phyloP scores from a whole-genome alignment of 768 basidiomycete species.

The Fomitopsis serialis region DNA sequence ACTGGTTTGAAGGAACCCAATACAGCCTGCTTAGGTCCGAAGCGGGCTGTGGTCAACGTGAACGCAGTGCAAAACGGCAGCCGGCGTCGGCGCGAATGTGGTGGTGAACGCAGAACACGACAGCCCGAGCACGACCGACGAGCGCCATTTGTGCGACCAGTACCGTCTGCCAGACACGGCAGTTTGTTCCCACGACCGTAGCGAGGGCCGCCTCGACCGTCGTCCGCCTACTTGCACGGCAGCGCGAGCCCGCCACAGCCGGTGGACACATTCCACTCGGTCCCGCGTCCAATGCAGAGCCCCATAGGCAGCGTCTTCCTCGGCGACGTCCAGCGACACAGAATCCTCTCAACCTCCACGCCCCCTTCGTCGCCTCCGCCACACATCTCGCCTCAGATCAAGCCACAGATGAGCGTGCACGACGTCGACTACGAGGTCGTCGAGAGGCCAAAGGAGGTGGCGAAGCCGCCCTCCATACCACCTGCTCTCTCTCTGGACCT shows the following conservation, averaged over 20 bases:
- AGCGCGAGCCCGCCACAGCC: no score
- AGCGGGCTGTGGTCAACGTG: not conserved
- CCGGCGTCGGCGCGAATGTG: not conserved
- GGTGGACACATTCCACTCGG: no score
- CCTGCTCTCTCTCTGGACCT: constrained; percentile 69
- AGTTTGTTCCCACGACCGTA: no score
- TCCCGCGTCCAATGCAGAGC: not conserved
- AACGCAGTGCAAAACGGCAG: not conserved
- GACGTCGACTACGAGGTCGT: constrained; percentile 14
- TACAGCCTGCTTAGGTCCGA: not conserved
- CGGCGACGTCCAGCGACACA: constrained; percentile 67
- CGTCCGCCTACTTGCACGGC: no score
- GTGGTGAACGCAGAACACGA: not conserved
- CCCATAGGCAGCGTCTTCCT: constrained; percentile 74
- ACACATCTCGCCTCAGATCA: constrained; percentile 14
- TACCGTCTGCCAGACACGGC: not conserved
- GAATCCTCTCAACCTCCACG: constrained; percentile 51
- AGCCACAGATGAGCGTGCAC: constrained; percentile 5
- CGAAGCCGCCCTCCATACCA: constrained; percentile 42
- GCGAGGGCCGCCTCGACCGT: no score
- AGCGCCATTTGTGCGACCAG: not conserved
- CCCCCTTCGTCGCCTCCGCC: constrained; percentile 42
- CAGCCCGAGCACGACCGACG: not conserved
- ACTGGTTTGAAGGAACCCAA: not conserved
- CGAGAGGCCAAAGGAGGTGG: constrained; percentile 20